Percentiles rank a stretch among this genome's conserved stretches.
phyloP scores from a whole-genome alignment of 495 filamentous ascomycete genomes.

The Neurospora sp. region DNA sequence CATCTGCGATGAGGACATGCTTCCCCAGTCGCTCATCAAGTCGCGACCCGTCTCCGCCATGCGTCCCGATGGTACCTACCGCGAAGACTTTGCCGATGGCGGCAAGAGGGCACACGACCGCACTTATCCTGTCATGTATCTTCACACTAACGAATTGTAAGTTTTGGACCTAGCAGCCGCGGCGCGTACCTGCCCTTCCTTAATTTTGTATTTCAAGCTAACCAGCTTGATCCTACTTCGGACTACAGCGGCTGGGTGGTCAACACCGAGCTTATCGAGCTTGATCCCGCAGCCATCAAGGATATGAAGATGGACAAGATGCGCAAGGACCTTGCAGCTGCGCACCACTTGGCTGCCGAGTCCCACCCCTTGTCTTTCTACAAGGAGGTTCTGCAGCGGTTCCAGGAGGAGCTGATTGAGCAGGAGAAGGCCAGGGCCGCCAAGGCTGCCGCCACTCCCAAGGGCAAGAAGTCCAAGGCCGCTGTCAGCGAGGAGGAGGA shows the following conservation, averaged over 20 bases:
- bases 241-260: slow-evolving; percentile 65
- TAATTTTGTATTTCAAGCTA: background rate
- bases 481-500: slow-evolving; percentile 52
- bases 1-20: slow-evolving; percentile 85
- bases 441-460: slow-evolving; percentile 52
- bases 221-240: slow-evolving; percentile 9
- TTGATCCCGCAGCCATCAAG: slow-evolving; percentile 59
- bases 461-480: slow-evolving; percentile 44
- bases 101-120: slow-evolving; percentile 74
- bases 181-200: background rate
- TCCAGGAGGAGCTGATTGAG: slow-evolving; percentile 49
- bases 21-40: slow-evolving; percentile 59
- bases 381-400: slow-evolving; percentile 63
- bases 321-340: slow-evolving; percentile 60
- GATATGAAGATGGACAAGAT: slow-evolving; percentile 57
- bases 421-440: slow-evolving; percentile 51
- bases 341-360: slow-evolving; percentile 64
- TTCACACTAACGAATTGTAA: slow-evolving; percentile 92
- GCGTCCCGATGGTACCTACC: slow-evolving; percentile 69
- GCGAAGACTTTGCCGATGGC: slow-evolving; percentile 71
- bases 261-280: slow-evolving; percentile 64
- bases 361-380: slow-evolving; percentile 61
- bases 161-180: slow-evolving; percentile 23
- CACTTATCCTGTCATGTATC: slow-evolving; percentile 87
- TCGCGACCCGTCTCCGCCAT: slow-evolving; percentile 72